These are phyloP conservation scores for Talaromyces wortmannii DNA, from an alignment of 495 filamentous ascomycete genomes.

Conservation along the genomic window DNA sequence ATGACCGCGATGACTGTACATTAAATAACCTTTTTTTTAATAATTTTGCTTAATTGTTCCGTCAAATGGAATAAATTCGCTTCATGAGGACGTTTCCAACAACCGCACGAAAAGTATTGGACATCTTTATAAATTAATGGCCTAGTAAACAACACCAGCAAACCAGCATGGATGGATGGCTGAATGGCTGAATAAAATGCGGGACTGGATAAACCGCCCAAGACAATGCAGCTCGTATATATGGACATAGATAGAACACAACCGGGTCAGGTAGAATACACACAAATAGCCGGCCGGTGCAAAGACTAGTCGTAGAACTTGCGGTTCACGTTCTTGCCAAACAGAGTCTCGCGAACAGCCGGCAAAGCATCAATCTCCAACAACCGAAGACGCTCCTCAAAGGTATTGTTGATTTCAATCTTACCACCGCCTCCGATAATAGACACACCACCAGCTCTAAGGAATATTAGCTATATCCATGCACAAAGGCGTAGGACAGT, in stretches of 20 bases:
- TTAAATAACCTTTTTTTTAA: not conserved
- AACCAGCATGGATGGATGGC: not conserved
- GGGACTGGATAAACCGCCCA: not conserved
- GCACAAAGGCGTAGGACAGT: not conserved
- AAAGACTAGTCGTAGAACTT: conserved; percentile 76
- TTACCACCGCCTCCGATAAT: conserved; percentile 81
- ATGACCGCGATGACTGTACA: conserved; percentile 1
- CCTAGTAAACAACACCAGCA: not conserved
- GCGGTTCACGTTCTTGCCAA: conserved; percentile 87
- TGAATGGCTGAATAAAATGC: not conserved
- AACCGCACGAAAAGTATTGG: not conserved
- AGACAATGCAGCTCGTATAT: not conserved
- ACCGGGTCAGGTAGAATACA: not conserved
- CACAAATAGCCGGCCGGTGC: not conserved
- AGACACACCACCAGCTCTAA: conserved; percentile 73
- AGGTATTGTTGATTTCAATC: conserved; percentile 98
- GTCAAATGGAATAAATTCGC: not conserved
- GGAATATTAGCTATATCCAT: not conserved
- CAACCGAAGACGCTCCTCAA: conserved; percentile 83
- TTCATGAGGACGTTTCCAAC: not conserved
- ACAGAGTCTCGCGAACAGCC: conserved; percentile 73
- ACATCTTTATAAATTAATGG: not conserved
- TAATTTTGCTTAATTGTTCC: not conserved
- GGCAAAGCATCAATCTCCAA: conserved; percentile 81
- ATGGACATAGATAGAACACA: not conserved